phyloP scores from a whole-genome alignment of 2,329 filamentous ascomycete species.

The Hymenoscyphus infarciens region DNA sequence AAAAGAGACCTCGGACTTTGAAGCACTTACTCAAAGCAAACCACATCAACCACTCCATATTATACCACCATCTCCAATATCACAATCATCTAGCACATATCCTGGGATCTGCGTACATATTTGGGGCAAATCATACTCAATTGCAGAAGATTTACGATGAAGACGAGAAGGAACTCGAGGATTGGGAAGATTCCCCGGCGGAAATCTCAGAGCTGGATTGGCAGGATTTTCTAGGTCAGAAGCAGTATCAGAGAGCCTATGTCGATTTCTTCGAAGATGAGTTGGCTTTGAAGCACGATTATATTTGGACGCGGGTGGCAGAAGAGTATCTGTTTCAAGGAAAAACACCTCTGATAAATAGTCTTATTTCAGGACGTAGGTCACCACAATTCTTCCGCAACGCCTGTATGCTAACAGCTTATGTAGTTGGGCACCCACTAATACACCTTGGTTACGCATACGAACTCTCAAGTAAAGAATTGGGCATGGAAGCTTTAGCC shows the following conservation, averaged over 20 bases:
- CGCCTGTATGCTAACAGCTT: conserved; percentile 8
- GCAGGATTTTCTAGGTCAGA: conserved; percentile 77
- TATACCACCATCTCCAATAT: conserved; percentile 70
- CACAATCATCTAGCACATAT: conserved; percentile 84
- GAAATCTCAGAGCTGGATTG: conserved; percentile 84
- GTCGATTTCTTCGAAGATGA: conserved; percentile 96
- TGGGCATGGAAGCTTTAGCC: conserved; percentile 84
- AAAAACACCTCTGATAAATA: conserved; percentile 75
- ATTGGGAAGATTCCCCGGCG: conserved; percentile 79
- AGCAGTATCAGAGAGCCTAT: conserved; percentile 81
- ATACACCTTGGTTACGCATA: conserved; percentile 94
- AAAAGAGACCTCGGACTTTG: conserved; percentile 75
- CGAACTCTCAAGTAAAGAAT: conserved; percentile 78
- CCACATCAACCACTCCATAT: conserved; percentile 81
- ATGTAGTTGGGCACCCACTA: conserved; percentile 78
- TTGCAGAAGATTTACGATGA: conserved; percentile 78
- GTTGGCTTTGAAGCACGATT: conserved; percentile 64
- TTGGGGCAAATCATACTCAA: conserved; percentile 71
- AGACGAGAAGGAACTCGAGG: conserved; percentile 67
- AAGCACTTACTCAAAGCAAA: conserved; percentile 91
- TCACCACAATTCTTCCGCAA: conserved; percentile 33
- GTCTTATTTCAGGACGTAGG: conserved; percentile 74
- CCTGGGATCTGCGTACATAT: conserved; percentile 78
- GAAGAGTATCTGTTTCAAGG: conserved; percentile 72
- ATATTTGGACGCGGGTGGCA: conserved; percentile 80